Evolutionary conservation across 2,329 filamentous ascomycete genomes (phyloP).

Genomic region (Aureobasidium sp.): DNA sequence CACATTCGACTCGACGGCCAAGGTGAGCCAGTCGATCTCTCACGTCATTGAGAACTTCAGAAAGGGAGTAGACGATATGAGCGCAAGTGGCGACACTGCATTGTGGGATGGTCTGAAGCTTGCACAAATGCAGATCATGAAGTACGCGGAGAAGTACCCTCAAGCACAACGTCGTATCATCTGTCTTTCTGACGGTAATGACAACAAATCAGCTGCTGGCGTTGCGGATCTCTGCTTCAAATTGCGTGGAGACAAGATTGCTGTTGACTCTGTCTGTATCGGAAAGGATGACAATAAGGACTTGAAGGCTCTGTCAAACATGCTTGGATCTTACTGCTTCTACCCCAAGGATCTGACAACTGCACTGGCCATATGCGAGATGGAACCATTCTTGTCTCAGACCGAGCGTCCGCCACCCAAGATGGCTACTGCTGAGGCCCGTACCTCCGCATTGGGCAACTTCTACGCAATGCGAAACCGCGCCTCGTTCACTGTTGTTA

Average conservation of each 20-base stretch:
- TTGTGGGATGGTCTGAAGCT: constrained; percentile 42
- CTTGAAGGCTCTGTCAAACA: constrained; percentile 35
- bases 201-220: constrained; percentile 35
- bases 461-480: constrained; percentile 24
- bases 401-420: constrained; percentile 36
- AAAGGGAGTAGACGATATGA: constrained; percentile 35
- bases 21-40: constrained; percentile 33
- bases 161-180: constrained; percentile 41
- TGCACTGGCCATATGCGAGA: constrained; percentile 41
- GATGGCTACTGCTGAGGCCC: not conserved
- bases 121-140: constrained; percentile 35
- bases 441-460: not conserved
- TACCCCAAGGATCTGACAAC: constrained; percentile 37
- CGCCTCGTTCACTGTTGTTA: constrained; percentile 30
- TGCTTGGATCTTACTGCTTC: constrained; percentile 42
- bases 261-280: constrained; percentile 41
- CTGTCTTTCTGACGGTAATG: constrained; percentile 40
- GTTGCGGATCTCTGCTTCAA: constrained; percentile 29
- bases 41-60: constrained; percentile 43
- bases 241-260: constrained; percentile 31
- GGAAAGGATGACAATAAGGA: constrained; percentile 32
- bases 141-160: constrained; percentile 36
- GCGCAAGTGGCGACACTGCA: constrained; percentile 36
- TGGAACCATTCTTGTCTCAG: constrained; percentile 41
- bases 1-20: constrained; percentile 34